phyloP scores from a whole-genome alignment of 2,329 filamentous ascomycete genomes.

The Talaromyces atroroseus region DNA sequence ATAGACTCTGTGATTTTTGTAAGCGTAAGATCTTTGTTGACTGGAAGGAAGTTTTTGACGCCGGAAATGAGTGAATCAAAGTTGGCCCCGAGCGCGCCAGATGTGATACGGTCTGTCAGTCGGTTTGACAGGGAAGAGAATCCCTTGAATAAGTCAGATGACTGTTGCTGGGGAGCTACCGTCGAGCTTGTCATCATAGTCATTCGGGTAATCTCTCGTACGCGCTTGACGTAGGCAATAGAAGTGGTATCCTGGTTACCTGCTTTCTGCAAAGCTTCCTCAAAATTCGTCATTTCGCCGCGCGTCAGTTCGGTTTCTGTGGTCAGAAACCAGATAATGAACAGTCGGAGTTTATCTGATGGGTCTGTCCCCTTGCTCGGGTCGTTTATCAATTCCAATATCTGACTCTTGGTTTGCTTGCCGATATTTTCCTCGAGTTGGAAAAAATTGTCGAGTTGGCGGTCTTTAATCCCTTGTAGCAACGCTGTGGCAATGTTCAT shows the following conservation, averaged over 20 bases:
- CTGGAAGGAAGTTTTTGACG: conserved; percentile 97
- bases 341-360: conserved; percentile 83
- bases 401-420: conserved; percentile 84
- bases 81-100: conserved; percentile 78
- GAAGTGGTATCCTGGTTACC: conserved; percentile 68
- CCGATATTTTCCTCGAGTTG: conserved; percentile 88
- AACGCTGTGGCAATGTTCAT: conserved; percentile 92
- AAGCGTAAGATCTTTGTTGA: conserved; percentile 88
- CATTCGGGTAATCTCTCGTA: conserved; percentile 94
- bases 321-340: conserved; percentile 95
- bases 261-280: conserved; percentile 70
- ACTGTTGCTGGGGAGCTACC: conserved; percentile 56
- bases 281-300: conserved; percentile 77
- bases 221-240: conserved; percentile 80
- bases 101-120: conserved; percentile 89
- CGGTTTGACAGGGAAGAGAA: conserved; percentile 89
- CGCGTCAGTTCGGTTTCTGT: conserved; percentile 83
- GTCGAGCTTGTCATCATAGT: conserved; percentile 91
- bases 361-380: conserved; percentile 75
- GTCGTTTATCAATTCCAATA: conserved; percentile 80
- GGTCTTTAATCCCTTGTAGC: conserved; percentile 80
- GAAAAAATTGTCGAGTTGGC: conserved; percentile 93
- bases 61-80: conserved; percentile 92
- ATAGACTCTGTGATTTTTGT: conserved; percentile 98
- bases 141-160: conserved; percentile 76